A percentile compares a stretch with the other conserved stretches of the same genome.
Evolutionary conservation across 805 yeast species (phyloP).

Genomic region (Starmerella floris): DNA sequence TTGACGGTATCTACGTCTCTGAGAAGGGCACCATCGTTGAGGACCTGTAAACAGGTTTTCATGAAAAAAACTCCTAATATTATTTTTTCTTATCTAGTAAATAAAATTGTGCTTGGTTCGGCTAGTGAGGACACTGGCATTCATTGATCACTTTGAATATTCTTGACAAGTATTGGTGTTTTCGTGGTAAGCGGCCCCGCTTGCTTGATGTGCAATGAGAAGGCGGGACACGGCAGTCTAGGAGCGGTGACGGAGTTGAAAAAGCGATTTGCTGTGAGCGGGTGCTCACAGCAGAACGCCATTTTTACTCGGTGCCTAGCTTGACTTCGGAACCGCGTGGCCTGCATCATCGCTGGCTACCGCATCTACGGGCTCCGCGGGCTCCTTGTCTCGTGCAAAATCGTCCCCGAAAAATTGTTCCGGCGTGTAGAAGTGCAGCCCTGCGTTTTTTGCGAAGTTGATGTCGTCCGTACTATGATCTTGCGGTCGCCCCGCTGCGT

Average conservation of each 20-base stretch:
- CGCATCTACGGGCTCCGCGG: no score
- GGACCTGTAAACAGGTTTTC: conserved; percentile 31
- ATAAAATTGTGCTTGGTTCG: conserved; percentile 10
- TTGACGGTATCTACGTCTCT: conserved; percentile 99
- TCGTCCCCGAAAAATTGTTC: conserved; percentile 47
- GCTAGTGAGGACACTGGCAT: conserved; percentile 20
- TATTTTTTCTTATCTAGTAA: conserved; percentile 8
- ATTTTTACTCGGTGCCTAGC: no score
- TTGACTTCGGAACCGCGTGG: no score
- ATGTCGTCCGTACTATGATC: conserved; percentile 77
- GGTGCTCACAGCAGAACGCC: conserved; percentile 4
- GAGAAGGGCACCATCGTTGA: conserved; percentile 80
- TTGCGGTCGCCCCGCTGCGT: conserved; percentile 74
- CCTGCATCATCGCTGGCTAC: no score
- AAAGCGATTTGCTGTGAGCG: conserved; percentile 1
- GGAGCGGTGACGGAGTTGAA: not conserved
- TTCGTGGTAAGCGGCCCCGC: no score
- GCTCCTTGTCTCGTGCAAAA: no score
- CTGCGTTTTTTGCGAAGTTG: conserved; percentile 48
- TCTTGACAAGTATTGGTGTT: no score
- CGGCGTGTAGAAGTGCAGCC: conserved; percentile 50
- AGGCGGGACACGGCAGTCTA: no score
- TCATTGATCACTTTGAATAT: not conserved
- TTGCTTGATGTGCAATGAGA: not conserved
- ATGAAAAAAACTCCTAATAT: not conserved